A percentile compares a stretch with the other conserved stretches of the same genome.
These are phyloP conservation scores for Lipomyces sp. DNA, from an alignment of 805 yeast genomes.

Conservation along the genomic window DNA sequence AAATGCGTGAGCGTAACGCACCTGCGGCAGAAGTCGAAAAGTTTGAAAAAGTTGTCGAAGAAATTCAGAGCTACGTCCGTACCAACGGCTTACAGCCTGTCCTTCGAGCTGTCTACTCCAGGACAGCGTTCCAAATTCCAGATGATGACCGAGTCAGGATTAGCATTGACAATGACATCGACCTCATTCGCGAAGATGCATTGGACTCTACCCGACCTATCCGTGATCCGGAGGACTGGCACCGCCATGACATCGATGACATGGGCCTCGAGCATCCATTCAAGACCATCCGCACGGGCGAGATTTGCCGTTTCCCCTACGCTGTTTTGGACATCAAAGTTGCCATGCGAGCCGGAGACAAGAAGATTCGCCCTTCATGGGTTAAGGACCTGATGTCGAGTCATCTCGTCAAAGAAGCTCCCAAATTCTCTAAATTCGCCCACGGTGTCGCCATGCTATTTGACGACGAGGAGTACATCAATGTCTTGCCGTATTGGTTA, in stretches of 20 bases:
- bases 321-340: slow-evolving; percentile 80
- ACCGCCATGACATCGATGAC: slow-evolving; percentile 82
- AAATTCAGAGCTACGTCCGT: slow-evolving; percentile 64
- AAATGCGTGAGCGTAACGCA: slow-evolving; percentile 66
- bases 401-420: slow-evolving; percentile 89
- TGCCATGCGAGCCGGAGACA: slow-evolving; percentile 38
- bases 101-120: slow-evolving; percentile 80
- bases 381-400: slow-evolving; percentile 81
- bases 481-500: slow-evolving; percentile 91
- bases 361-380: slow-evolving; percentile 56
- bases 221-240: slow-evolving; percentile 89
- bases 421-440: slow-evolving; percentile 87
- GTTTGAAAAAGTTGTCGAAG: slow-evolving; percentile 59
- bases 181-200: slow-evolving; percentile 87
- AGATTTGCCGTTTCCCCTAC: slow-evolving; percentile 53
- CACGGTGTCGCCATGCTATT: slow-evolving; percentile 91
- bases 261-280: slow-evolving; percentile 71
- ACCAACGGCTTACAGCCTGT: slow-evolving; percentile 79
- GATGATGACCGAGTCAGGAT: slow-evolving; percentile 94
- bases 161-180: slow-evolving; percentile 84
- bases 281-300: slow-evolving; percentile 81
- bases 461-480: slow-evolving; percentile 80
- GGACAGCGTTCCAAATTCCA: slow-evolving; percentile 97
- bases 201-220: slow-evolving; percentile 86
- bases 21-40: slow-evolving; percentile 54